Base-by-base conservation (phyloP, 1,284 basidiomycete genomes). In the Microbotryum violaceum region DNA sequence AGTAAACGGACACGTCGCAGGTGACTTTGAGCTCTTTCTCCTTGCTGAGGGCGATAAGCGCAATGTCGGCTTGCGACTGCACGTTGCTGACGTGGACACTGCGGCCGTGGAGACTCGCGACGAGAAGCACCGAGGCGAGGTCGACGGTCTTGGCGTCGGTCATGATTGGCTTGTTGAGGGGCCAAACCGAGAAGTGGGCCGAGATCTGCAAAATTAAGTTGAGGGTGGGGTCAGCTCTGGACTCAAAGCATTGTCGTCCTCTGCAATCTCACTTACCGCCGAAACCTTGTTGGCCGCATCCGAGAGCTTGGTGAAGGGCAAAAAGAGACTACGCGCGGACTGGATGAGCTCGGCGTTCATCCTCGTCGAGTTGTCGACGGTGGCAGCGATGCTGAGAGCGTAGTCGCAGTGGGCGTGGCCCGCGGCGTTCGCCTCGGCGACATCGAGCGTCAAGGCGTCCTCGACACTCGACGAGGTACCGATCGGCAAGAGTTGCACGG, bases 51-150 rank as follows among this genome's bases (percentile, higher is more conserved):
- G 88, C 86, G 74, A 99, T 97, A 62, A 99, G 79, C 47, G 88
- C 79, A 59, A 99, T 81, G 75, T 98, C 96, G 64, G 93, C 92
- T 70, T 84, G 82, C 65, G 82, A 87, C 68, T 86, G 85, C 45
- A 98, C 90, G 71, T 94, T 89, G n/a, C 91, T 92, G 66, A 98
- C 84, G 76, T 99, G 94, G 37, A 98, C 84, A 71, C 83, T 86
- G 65, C 93, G 86, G 73, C 82, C 86, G 76, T 98, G 87, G 57
- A 98, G 82, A 72, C 89, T 94, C 18, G 94, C 93, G 52, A 98
- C 79, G 31, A 99, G 82, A 37, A 99, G 82, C 53, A 97, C 83
- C 1, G 93, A 97, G 2, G 96, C 94, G 31, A 98, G 83, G 71
- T 96, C 88, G 1, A 91, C 88, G 23, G 89, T 87, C 70, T 87